Conservation (phyloP, 768 basidiomycete genomes). For the Mycena floridula region DNA sequence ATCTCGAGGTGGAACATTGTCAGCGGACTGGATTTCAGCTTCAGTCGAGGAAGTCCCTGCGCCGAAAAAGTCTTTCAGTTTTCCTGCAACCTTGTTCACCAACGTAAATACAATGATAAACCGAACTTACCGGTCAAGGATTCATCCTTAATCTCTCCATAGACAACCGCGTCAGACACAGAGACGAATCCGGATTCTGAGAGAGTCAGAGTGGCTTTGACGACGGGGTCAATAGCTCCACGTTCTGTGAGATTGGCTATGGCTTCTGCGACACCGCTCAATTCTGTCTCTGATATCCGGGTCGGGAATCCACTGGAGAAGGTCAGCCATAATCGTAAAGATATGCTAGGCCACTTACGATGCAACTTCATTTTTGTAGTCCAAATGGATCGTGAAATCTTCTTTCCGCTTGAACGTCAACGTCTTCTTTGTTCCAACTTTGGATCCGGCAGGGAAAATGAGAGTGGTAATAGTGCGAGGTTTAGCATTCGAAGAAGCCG, state of each 20-base stretch:
- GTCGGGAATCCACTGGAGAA: slow-evolving; percentile 58
- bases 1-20: slow-evolving; percentile 37
- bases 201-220: slow-evolving; percentile 79
- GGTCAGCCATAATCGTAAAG: slow-evolving; percentile 3
- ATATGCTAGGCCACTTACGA: slow-evolving; percentile 37
- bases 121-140: slow-evolving; percentile 56
- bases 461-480: slow-evolving; percentile 68
- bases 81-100: slow-evolving; percentile 39
- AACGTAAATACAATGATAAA: neutral
- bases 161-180: slow-evolving; percentile 71
- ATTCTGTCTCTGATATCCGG: slow-evolving; percentile 66
- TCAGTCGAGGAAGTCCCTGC: slow-evolving; percentile 36
- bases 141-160: slow-evolving; percentile 79
- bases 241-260: slow-evolving; percentile 78
- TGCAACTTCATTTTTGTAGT: slow-evolving; percentile 62
- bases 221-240: slow-evolving; percentile 73
- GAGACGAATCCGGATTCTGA: slow-evolving; percentile 86
- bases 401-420: slow-evolving; percentile 80
- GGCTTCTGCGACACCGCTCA: slow-evolving; percentile 70
- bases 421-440: slow-evolving; percentile 77
- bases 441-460: slow-evolving; percentile 75
- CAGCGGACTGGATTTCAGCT: slow-evolving; percentile 31
- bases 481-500: slow-evolving; percentile 38
- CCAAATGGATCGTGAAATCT: slow-evolving; percentile 74
- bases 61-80: slow-evolving; percentile 85